Evolutionary conservation across 2,329 filamentous ascomycete species (phyloP).

Genomic region (Kalaharituber pfeilii): DNA sequence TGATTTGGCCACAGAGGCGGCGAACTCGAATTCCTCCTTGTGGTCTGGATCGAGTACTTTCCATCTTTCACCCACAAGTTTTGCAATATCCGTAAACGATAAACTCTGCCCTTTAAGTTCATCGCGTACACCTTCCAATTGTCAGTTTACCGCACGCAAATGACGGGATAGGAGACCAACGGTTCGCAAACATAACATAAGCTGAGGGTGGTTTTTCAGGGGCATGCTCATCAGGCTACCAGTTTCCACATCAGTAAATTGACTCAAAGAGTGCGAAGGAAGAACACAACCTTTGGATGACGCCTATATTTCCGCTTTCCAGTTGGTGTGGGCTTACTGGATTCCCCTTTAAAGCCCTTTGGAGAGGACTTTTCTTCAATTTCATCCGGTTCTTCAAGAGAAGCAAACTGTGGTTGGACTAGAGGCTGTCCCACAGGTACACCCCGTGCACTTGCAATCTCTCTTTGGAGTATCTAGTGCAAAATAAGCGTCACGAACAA

Average conservation of each 20-base stretch:
- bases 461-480: conserved; percentile 58
- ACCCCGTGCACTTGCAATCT: conserved; percentile 57
- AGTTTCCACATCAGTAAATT: conserved; percentile 6
- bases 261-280: conserved; percentile 3
- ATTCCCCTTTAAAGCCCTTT: conserved; percentile 32
- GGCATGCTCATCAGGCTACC: conserved; percentile 56
- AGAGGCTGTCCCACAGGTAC: conserved; percentile 34
- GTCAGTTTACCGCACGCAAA: conserved; percentile 1
- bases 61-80: conserved; percentile 67
- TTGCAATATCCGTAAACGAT: conserved; percentile 69
- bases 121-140: conserved; percentile 40
- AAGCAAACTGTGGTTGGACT: conserved; percentile 25
- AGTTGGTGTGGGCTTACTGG: conserved; percentile 32
- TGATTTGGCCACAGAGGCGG: conserved; percentile 57
- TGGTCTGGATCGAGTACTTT: conserved; percentile 49
- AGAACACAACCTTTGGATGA: conserved; percentile 49
- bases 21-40: conserved; percentile 55
- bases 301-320: conserved; percentile 58
- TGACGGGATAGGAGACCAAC: conserved; percentile 33
- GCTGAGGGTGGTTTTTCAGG: conserved; percentile 66
- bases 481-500: no score
- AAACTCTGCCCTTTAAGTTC: conserved; percentile 58
- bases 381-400: conserved; percentile 35
- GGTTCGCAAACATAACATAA: conserved; percentile 74
- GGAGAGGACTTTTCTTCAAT: conserved; percentile 36